phyloP scores from a whole-genome alignment of 441 rosid species.

The Omphalea diandra region DNA sequence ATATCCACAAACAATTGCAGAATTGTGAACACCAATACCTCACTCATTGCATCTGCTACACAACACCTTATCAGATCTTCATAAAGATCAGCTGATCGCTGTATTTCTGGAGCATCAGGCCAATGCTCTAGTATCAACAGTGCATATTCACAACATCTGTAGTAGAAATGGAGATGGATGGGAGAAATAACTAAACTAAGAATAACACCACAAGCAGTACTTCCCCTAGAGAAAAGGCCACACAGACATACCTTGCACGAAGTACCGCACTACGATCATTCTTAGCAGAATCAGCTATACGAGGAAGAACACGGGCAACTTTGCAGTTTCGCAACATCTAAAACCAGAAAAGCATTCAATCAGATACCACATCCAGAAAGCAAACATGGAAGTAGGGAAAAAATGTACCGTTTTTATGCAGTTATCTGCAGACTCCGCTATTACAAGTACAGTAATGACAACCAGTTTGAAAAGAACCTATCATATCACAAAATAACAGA shows the following conservation, averaged over 20 bases:
- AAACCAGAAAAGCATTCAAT: slow-evolving; percentile 15
- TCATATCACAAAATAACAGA: slow-evolving; percentile 39
- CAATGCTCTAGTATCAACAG: slow-evolving; percentile 88
- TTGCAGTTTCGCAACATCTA: slow-evolving; percentile 98
- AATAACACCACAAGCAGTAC: slow-evolving; percentile 25
- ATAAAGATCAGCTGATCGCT: slow-evolving; percentile 79
- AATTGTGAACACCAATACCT: slow-evolving; percentile 49
- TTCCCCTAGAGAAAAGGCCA: slow-evolving; percentile 19
- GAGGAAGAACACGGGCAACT: slow-evolving; percentile 88
- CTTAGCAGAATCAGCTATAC: slow-evolving; percentile 90
- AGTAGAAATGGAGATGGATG: slow-evolving; percentile 25
- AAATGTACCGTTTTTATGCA: slow-evolving; percentile 88
- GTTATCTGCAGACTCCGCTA: slow-evolving; percentile 99
- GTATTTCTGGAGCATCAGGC: slow-evolving; percentile 98
- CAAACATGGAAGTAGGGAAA: slow-evolving; percentile 18
- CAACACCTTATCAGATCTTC: slow-evolving; percentile 93
- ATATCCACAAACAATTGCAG: slow-evolving; percentile 9
- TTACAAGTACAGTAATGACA: slow-evolving; percentile 99
- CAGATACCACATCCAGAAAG: slow-evolving; percentile 23
- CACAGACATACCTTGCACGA: slow-evolving; percentile 84
- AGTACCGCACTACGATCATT: slow-evolving; percentile 87
- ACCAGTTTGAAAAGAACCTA: slow-evolving; percentile 99
- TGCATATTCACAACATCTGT: slow-evolving; percentile 96
- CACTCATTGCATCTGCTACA: slow-evolving; percentile 99
- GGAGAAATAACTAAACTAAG: slow-evolving; percentile 19